Percentiles rank a stretch among this genome's conserved stretches.
phyloP scores from a whole-genome alignment of 345 rosid species.

The Bruguiera gymnorhiza region DNA sequence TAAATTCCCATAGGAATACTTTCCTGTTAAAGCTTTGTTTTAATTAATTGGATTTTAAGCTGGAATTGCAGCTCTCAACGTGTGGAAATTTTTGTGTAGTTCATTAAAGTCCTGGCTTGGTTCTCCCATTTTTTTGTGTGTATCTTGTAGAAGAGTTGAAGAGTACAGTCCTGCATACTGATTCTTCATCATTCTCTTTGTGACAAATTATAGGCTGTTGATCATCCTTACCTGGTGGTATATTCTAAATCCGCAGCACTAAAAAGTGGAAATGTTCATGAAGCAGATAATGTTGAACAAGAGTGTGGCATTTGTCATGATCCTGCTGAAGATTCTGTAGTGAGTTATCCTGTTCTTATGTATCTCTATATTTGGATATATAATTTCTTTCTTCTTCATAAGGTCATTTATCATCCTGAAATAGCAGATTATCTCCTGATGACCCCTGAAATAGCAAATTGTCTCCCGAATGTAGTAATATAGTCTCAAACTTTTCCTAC shows the following conservation, averaged over 20 bases:
- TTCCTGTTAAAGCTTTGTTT: background rate
- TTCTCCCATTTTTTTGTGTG: background rate
- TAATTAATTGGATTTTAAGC: background rate
- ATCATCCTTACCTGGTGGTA: slow-evolving; percentile 94
- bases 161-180: background rate
- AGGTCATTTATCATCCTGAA: no score
- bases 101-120: background rate
- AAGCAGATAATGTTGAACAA: slow-evolving; percentile 42
- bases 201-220: slow-evolving; percentile 74
- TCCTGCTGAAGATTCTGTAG: slow-evolving; percentile 73
- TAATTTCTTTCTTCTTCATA: background rate
- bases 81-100: no score
- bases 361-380: background rate
- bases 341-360: slow-evolving; percentile 32
- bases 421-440: no score
- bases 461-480: no score
- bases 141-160: background rate
- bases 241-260: slow-evolving; percentile 53
- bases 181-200: slow-evolving; percentile 19
- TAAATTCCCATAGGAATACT: background rate
- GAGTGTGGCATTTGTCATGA: slow-evolving; percentile 81
- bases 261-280: slow-evolving; percentile 31
- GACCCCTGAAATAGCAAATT: no score
- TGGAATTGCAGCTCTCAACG: background rate
- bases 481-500: no score